Conservation (phyloP, 2,329 filamentous ascomycete species). For the Penicillium frequentans region DNA sequence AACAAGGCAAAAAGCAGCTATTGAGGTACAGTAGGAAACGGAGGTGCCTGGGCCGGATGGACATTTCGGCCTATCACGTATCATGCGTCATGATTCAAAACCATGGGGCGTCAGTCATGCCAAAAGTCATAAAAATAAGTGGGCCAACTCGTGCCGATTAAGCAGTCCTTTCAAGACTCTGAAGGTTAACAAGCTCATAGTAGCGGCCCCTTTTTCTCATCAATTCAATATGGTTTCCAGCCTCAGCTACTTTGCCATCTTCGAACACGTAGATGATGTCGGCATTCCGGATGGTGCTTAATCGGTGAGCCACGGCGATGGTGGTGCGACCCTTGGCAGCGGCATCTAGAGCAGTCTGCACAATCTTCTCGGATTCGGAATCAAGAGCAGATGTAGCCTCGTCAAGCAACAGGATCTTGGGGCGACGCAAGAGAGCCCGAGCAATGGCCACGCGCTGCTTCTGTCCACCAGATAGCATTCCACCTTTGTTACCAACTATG, state of each 20-base stretch:
- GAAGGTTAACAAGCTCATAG: conserved; percentile 75
- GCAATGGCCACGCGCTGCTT: conserved; percentile 95
- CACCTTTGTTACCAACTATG: conserved; percentile 81
- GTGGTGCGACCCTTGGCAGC: conserved; percentile 84
- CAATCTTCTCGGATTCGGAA: conserved; percentile 52
- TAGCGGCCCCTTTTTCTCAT: conserved; percentile 71
- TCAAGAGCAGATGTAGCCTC: conserved; percentile 65
- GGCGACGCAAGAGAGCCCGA: conserved; percentile 84
- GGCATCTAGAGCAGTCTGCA: conserved; percentile 73
- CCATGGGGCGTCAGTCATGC: background rate
- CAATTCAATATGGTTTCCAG: conserved; percentile 74
- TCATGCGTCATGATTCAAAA: background rate
- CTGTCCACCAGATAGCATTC: conserved; percentile 83
- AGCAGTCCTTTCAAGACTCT: conserved; percentile 66
- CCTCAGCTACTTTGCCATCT: conserved; percentile 80
- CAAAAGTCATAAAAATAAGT: background rate
- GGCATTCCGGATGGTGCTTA: conserved; percentile 91
- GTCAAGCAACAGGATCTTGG: conserved; percentile 80
- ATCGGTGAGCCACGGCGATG: conserved; percentile 87
- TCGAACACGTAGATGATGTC: conserved; percentile 98
- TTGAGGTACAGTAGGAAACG: background rate
- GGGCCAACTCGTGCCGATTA: conserved; percentile 12
- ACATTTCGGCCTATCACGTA: background rate
- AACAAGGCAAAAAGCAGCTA: background rate
- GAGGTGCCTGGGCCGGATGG: no score